Base-by-base conservation (phyloP, 306 rosid genomes). In the Vicia sativa region DNA sequence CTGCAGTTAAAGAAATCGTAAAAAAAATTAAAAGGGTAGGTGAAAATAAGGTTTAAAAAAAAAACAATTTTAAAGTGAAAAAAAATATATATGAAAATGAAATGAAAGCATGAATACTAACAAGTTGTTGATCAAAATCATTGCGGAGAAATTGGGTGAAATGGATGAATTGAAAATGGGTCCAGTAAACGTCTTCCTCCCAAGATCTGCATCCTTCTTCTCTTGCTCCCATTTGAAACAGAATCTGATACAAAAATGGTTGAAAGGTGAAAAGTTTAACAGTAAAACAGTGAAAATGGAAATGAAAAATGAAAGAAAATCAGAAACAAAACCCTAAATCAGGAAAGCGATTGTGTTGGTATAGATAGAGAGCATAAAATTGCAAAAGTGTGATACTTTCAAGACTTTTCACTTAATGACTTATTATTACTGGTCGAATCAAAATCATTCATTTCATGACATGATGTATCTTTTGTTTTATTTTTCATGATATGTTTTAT, bases 151-250 rank as follows among this genome's bases (percentile, higher is more conserved):
- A 69, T n/a, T 70, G 85, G 9, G 79, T 63, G 26, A 89, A 86
- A 54, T 75, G 90, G 34, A 39, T 46, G 65, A 76, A 66, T 41
- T 82, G 85, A 16, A 89, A 86, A 81, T 78, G 92, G 67, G 65
- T 56, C 92, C 92, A 84, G 71, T 89, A 84, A 43, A 86, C 77
- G 19, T 86, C 85, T 21, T 89, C 85, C 1, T 35, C 85, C 96
- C 80, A 82, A 2, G 86, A 78, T 73, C 79, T 62, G 6, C 65
- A 29, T 18, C 11, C 19, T 3, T 18, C 19, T 3, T 44, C 34
- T 11, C 35, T 48, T 11, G 1, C 1, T 15, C 45, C 65, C 65
- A 59, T 59, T 59, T 8, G 19, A 26, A 28, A 6, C 19, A 28
- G 25, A 55, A 26, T 13, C 34, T 26, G 62, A 29, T 7, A 57